Evolutionary conservation across 257 asterid genomes (phyloP).

Genomic region (Lithospermum erythrorhizon): DNA sequence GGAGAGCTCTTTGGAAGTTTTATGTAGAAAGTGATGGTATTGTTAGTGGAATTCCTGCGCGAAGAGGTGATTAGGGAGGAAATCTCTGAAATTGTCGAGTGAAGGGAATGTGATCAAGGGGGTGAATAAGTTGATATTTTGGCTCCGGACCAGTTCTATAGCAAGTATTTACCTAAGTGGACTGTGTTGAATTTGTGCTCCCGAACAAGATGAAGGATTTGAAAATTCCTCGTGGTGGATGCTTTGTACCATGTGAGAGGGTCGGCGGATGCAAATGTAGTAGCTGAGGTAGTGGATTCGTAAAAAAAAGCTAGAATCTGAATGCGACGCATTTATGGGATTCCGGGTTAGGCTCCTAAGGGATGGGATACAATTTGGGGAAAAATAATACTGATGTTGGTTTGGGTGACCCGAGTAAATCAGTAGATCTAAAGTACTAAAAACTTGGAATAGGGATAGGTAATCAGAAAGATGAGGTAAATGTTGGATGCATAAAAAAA

Average conservation of each 20-base stretch:
- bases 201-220: slow-evolving; percentile 15
- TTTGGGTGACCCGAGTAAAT: slow-evolving; percentile 11
- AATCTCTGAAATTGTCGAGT: slow-evolving; percentile 39
- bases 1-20: slow-evolving; percentile 18
- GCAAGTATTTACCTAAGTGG: too few species aligned
- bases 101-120: slow-evolving; percentile 24
- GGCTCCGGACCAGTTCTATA: too few species aligned
- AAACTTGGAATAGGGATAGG: not conserved
- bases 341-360: slow-evolving; percentile 23
- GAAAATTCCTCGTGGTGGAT: too few species aligned
- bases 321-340: too few species aligned
- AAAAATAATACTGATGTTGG: slow-evolving; percentile 13
- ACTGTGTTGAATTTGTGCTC: slow-evolving; percentile 6
- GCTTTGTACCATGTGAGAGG: too few species aligned
- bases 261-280: not conserved
- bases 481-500: slow-evolving; percentile 12
- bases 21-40: slow-evolving; percentile 6
- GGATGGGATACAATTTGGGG: slow-evolving; percentile 14
- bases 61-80: slow-evolving; percentile 42
- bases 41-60: slow-evolving; percentile 34
- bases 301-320: too few species aligned
- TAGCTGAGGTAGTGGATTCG: slow-evolving; percentile 3
- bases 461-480: not conserved
- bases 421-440: slow-evolving; percentile 11
- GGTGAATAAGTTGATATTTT: slow-evolving; percentile 54